Base-by-base conservation (phyloP, 139 green algal species). In the Coccomyxa sp. region DNA sequence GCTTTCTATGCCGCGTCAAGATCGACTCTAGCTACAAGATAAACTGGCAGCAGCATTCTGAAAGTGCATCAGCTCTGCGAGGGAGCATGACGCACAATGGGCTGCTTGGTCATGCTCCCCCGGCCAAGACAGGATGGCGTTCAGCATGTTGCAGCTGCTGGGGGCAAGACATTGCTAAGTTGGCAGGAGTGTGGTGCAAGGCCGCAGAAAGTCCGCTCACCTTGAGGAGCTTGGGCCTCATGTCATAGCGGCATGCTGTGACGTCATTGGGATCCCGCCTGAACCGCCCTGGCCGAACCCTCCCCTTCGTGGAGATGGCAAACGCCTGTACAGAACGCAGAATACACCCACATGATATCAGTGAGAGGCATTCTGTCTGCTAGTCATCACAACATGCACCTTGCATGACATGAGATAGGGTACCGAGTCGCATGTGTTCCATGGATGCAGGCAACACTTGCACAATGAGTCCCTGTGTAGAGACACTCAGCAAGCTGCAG, bases 241-340 rank as follows among this genome's bases (percentile, higher is more conserved):
- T 29, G n/a, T 71, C 64, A 71, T 71, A 71, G 64, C 64, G 64
- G n/a, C n/a, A 71, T 31, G 29, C 29, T 22, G 64, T 71, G 2
- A 10, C 24, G 64, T 71, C 64, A 36, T 71, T 34, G 1, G 64
- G 64, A 29, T 71, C 64, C 14, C 10, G 14, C 29, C 64, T 34
- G 29, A 29, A 37, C n/a, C 64, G 27, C 64, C 64, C 64, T 22
- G 14, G 34, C 33, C 70, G 70, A 31, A 74, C 24, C 35, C 24
- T 27, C 7, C 34, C 70, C 70, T 74, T 74, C 70, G 44, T 31
- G 33, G 44, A 31, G 12, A 41, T 54, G 2, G 70, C 35, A 44
- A 54, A 74, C 16, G 70, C 70, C 70, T 71, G 64, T 29, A 71
- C n/a, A n/a, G n/a, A n/a, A n/a, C n/a, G n/a, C 64, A 34, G 10